phyloP scores from a whole-genome alignment of 805 yeast species.

The Barnettozyma populi region DNA sequence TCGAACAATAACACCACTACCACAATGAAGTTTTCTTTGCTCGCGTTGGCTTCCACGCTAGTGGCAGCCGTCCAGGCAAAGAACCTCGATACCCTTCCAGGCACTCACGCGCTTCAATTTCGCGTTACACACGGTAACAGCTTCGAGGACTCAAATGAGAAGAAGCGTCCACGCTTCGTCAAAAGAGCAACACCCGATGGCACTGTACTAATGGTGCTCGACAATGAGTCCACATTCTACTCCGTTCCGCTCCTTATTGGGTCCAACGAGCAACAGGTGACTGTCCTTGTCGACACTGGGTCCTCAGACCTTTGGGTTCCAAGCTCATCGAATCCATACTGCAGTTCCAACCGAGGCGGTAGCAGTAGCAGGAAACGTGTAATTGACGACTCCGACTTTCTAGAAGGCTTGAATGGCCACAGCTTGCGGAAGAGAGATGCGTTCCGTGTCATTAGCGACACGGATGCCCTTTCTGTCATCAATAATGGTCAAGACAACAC shows the following conservation, averaged over 20 bases:
- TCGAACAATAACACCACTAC: no score
- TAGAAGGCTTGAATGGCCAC: background rate
- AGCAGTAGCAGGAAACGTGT: slow-evolving; percentile 10
- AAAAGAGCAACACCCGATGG: slow-evolving; percentile 26
- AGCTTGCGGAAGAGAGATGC: slow-evolving; percentile 8
- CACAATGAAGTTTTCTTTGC: slow-evolving; percentile 5
- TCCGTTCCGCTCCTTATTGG: slow-evolving; percentile 47
- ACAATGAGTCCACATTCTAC: slow-evolving; percentile 39
- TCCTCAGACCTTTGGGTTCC: slow-evolving; percentile 70
- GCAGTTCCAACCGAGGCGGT: slow-evolving; percentile 16
- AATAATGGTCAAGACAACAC: background rate
- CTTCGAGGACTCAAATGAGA: slow-evolving; percentile 9
- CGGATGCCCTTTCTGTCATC: background rate
- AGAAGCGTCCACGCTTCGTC: slow-evolving; percentile 3
- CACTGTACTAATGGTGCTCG: slow-evolving; percentile 28
- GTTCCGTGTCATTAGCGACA: slow-evolving; percentile 8
- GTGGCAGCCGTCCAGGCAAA: slow-evolving; percentile 12
- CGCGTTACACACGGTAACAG: slow-evolving; percentile 16
- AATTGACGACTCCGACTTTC: slow-evolving; percentile 8
- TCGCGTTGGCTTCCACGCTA: background rate
- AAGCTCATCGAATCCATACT: slow-evolving; percentile 42
- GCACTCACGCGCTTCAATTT: slow-evolving; percentile 14
- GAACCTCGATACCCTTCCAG: slow-evolving; percentile 9
- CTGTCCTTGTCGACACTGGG: slow-evolving; percentile 67
- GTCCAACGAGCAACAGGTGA: slow-evolving; percentile 48